Percentiles rank a stretch among this genome's conserved stretches.
Evolutionary conservation across 148 eudicot species (phyloP).

Genomic region (Diospyros kaki): DNA sequence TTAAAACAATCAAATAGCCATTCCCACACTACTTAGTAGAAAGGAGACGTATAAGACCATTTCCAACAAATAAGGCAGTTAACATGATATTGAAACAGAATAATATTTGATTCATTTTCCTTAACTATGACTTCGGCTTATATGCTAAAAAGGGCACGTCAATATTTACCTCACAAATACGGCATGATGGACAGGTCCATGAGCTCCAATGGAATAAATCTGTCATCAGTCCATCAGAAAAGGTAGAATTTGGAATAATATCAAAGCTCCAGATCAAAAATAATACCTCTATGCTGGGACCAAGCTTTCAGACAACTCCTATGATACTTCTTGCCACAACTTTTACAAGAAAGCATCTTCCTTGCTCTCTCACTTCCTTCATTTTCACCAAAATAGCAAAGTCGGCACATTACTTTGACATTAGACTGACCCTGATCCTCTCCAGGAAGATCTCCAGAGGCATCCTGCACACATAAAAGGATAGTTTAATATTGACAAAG

Average conservation of each 20-base stretch:
- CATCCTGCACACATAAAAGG: slow-evolving; percentile 35
- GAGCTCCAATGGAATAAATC: slow-evolving; percentile 99
- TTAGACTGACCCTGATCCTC: slow-evolving; percentile 60
- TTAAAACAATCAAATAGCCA: neutral
- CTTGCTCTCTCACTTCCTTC: slow-evolving; percentile 89
- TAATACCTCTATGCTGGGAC: slow-evolving; percentile 83
- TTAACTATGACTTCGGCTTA: neutral
- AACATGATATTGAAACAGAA: neutral
- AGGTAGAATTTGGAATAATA: neutral
- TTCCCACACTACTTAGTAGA: neutral
- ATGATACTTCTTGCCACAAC: slow-evolving; percentile 92
- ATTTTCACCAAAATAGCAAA: slow-evolving; percentile 85
- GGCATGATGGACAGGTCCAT: slow-evolving; percentile 96
- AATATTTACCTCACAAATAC: slow-evolving; percentile 71
- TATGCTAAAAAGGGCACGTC: neutral
- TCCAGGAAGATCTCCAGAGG: slow-evolving; percentile 43
- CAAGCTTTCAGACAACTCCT: slow-evolving; percentile 82
- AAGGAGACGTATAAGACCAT: neutral
- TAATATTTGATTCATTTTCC: neutral
- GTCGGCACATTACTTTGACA: slow-evolving; percentile 79
- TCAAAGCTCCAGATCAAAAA: slow-evolving; percentile 6
- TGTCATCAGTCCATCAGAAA: slow-evolving; percentile 29
- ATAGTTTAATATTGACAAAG: neutral
- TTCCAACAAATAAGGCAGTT: neutral
- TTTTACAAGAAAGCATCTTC: slow-evolving; percentile 82